Conservation (phyloP, 2,329 filamentous ascomycete species). For the Aaosphaeria pasadenensis region DNA sequence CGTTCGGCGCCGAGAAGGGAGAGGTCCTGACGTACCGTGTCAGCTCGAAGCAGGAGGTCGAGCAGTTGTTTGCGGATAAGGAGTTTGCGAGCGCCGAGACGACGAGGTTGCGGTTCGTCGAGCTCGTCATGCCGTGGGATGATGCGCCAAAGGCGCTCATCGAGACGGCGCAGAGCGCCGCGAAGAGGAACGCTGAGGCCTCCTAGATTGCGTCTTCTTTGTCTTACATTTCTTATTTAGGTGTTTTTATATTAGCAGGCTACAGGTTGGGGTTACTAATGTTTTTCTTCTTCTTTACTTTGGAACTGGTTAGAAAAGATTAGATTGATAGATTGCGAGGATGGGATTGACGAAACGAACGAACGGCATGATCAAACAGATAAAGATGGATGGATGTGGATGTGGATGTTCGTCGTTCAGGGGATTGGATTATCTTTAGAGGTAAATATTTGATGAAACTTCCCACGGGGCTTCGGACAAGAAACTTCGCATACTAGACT, state of each 20-base stretch:
- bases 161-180: conserved; percentile 68
- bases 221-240: background rate
- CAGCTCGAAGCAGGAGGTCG: conserved; percentile 67
- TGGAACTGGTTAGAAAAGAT: no score
- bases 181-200: conserved; percentile 56
- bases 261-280: no score
- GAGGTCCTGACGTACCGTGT: conserved; percentile 63
- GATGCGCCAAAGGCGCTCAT: conserved; percentile 72
- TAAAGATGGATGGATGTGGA: no score
- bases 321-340: no score
- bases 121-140: conserved; percentile 75
- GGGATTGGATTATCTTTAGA: no score
- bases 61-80: conserved; percentile 61
- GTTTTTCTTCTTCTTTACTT: no score
- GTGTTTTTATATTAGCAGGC: background rate
- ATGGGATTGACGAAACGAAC: no score
- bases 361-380: no score
- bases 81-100: conserved; percentile 52
- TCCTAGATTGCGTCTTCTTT: background rate
- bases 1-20: conserved; percentile 62
- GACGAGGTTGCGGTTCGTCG: conserved; percentile 66
- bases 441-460: no score
- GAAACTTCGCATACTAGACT: no score
- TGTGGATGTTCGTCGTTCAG: no score
- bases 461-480: no score